Base-by-base conservation (phyloP, 2,329 filamentous ascomycete genomes). In the Hymenoscyphus fructigenus region DNA sequence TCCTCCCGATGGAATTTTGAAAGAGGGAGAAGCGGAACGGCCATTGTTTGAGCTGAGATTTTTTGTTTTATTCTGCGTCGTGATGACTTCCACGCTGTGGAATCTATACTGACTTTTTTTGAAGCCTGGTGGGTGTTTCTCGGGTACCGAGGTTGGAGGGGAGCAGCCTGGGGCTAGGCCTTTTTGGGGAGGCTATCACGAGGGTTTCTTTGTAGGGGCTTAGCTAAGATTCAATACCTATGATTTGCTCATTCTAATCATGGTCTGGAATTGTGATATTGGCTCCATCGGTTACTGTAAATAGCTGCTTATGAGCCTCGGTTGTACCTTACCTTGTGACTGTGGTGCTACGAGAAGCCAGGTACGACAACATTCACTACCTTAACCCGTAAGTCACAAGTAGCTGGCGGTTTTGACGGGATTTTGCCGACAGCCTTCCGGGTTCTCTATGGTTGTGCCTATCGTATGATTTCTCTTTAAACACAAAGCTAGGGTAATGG, bases 81-180 rank as follows among this genome's bases (percentile, higher is more conserved):
- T 75, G 74, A 75, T 74, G 66, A 71, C 64, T 61, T 57, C 59
- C 66, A 68, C 70, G 69, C 69, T 64, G 73, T 71, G 65, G 62
- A 69, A 71, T 69, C 70, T 63, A 73, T 72, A 73, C 69, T 72
- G 66, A 59, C 57, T 59, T 59, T 64, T 38, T 61, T 60, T 47
- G 55, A 41, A 17, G 55, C 58, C 56, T 57, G 59, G 20, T 20
- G 44, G 44, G 44, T 23, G n/a, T 50, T 50, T 50, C 5, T 50
- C 44, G 20, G 20, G n/a, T 50, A 50, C n/a, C 44, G 44, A 50
- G 7, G 44, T 23, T 23, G n/a, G n/a, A 23, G 9, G n/a, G 5
- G 41, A 47, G 3, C 15, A 50, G 44, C n/a, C 20, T 23, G n/a
- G 34, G 44, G n/a, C 44, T 50, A 50, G 20, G n/a, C 20, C 20